Base-by-base conservation (phyloP, 768 basidiomycete species). In the Hortiboletus flavorubellus region DNA sequence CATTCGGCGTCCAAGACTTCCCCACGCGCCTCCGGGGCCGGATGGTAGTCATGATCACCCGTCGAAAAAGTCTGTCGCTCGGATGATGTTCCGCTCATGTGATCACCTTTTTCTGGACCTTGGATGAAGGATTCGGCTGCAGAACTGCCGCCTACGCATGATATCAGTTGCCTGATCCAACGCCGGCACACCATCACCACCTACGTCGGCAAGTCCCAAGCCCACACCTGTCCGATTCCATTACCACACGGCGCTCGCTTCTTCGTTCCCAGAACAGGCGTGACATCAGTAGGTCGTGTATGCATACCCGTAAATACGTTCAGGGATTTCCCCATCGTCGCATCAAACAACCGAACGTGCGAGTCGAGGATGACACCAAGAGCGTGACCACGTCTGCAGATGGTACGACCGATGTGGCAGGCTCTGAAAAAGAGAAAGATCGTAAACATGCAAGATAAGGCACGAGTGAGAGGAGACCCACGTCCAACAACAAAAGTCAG, bases 71-170 rank as follows among this genome's bases (percentile, higher is more conserved):
- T 26, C 26, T 21, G 26, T 26, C 26, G 26, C 26, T 80, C 8
- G 92, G 93, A 72, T 95, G 91, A 62, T 93, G 84, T 72, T 95
- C 93, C 2, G 91, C 85, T 92, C 94, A 97, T 11, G 91, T 91
- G 47, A 97, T 85, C 30, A 90, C 80, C 68, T 90, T 93, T 39
- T 85, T 76, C 67, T 98, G 96, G 1, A 81, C 83, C 65, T 85
- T 83, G 29, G 83, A 85, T 9, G 91, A 91, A 40, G 89, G 88
- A 55, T 84, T 85, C 29, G 86, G 87, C 51, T 81, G 77, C 15
- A 93, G 63, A 15, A 84, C 74, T 53, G 82, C 84, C 9, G 83
- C 91, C 94, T 95, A 60, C 5, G 18, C 16, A 18, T 16, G n/a
- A 29, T 7, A 29, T 68, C 15, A 66, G 52, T 23, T 3, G 40